Evolutionary conservation across 176 grass and related monocot species (phyloP), one percentile per base, ranked within the genome.

Genomic region (Elaeis guineensis): DNA sequence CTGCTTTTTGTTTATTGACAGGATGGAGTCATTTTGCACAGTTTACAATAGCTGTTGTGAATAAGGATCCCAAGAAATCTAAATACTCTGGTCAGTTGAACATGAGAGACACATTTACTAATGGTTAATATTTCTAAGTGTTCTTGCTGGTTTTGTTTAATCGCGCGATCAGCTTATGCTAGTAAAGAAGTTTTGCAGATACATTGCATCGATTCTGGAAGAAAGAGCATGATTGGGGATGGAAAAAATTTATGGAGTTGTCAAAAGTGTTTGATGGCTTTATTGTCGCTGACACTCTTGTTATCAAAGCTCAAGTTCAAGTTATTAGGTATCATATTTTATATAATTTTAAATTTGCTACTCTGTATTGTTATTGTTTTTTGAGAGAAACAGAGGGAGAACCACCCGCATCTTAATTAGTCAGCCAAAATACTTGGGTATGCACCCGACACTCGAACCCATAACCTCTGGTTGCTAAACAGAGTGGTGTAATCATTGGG

Each of bases 191-290:
- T 71, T 64, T 81, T 91, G 80, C 78, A 98, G 93, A 98, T 92
- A 98, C 93, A 59, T 81, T 92, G 63, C 93, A 98, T 39, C 88
- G 93, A 1, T 98, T 98, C 75, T 98, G 93, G 93, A 98, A 98
- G 74, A 98, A 98, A 74, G 93, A 98, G 70, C 93, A 98, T 80
- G 92, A 96, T 61, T 96, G 92, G 92, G 92, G 92, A 5, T 96
- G 92, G 92, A 96, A 96, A 82, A 98, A 98, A 55, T 98, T 98
- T 84, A 98, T 98, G 87, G 93, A 98, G 74, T 65, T 98, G 24
- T 83, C 93, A 77, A 98, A 98, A 77, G 69, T 98, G 39, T 64
- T 83, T 71, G 93, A 98, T 65, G 93, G 84, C 68, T 98, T 92
- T 77, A 61, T 92, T 61, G 79, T 79, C 32, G 81, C 85, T 26